These are phyloP conservation scores for Citrus australasica DNA, from an alignment of 345 rosid genomes.

Conservation along the genomic window DNA sequence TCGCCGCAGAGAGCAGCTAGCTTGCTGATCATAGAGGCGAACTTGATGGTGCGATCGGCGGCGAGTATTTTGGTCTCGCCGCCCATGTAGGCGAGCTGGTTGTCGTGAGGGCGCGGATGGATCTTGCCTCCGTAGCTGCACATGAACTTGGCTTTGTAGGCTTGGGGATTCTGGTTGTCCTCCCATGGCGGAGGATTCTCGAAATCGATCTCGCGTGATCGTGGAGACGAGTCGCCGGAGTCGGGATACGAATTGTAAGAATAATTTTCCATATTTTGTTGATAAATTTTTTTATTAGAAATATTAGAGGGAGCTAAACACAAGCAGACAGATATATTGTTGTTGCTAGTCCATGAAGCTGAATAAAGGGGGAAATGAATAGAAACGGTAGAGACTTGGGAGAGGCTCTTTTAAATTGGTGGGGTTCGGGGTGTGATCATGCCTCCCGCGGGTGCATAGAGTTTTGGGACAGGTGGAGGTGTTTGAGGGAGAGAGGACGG, in stretches of 20 bases:
- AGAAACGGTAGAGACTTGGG: not conserved
- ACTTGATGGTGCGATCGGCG: constrained; percentile 63
- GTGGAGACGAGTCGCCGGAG: constrained; percentile 85
- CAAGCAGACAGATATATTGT: not conserved
- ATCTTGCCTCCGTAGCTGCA: constrained; percentile 94
- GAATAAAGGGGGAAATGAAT: not conserved
- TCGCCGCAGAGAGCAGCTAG: constrained; percentile 56
- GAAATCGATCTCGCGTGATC: constrained; percentile 91
- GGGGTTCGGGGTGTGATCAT: not conserved
- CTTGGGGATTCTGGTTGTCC: constrained; percentile 45
- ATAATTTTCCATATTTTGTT: constrained; percentile 55
- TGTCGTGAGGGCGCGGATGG: constrained; percentile 93
- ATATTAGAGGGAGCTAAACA: not conserved
- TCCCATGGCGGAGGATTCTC: constrained; percentile 84
- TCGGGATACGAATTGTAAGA: constrained; percentile 73
- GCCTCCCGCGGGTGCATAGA: not conserved
- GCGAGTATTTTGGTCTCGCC: constrained; percentile 93
- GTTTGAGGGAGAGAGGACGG: not conserved
- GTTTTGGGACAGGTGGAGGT: constrained; percentile 3
- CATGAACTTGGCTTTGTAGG: constrained; percentile 73
- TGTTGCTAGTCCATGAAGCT: not conserved
- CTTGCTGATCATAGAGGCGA: constrained; percentile 53
- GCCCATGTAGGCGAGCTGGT: constrained; percentile 75
- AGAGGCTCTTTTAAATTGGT: not conserved
- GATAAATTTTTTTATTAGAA: not conserved